Evolutionary conservation across 306 rosid species (phyloP), one percentile per base, ranked within the genome.

Genomic region (Malus fusca): DNA sequence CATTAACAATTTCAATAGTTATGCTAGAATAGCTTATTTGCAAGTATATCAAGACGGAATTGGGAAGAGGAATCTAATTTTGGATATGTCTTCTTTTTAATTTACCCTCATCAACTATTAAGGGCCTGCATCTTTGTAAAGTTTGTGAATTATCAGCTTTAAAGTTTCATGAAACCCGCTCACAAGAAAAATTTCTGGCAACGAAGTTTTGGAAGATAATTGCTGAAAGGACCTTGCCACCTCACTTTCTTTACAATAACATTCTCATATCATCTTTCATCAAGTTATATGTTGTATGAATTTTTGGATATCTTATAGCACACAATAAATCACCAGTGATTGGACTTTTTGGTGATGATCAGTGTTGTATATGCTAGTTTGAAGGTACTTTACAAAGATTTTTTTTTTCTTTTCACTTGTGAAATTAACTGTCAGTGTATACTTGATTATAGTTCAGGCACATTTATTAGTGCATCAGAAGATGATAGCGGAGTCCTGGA

Each of bases 401-500:
- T 9, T 35, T 35, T 35, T 35, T 35, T 35, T 35, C 19, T 58
- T 40, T 30, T n/a, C 66, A 59, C 58, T 31, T 7, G 70, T 17
- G 60, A 68, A 23, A 31, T 44, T 74, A 60, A 79, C 79, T 19
- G 8, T 7, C 31, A 12, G 33, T 46, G 25, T 51, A 14, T 18
- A 42, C 59, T 42, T 75, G 78, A 68, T 69, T 77, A 79, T 81
- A 89, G 89, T 80, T 83, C 91, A 75, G 91, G 91, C 60, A 81
- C 85, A 25, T 89, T 87, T 81, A 75, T 89, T 52, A 68, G 83
- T 59, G 85, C 89, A 48, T 87, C 89, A 68, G 83, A 87, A 81
- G 93, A 89, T 63, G 77, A 85, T 44, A 75, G 87, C 10, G 89
- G 90, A 67, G 63, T 68, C 70, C 75, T 89, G 62, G 81, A 78